phyloP scores from a whole-genome alignment of 345 rosid genomes.

The Gossypium herbaceum region DNA sequence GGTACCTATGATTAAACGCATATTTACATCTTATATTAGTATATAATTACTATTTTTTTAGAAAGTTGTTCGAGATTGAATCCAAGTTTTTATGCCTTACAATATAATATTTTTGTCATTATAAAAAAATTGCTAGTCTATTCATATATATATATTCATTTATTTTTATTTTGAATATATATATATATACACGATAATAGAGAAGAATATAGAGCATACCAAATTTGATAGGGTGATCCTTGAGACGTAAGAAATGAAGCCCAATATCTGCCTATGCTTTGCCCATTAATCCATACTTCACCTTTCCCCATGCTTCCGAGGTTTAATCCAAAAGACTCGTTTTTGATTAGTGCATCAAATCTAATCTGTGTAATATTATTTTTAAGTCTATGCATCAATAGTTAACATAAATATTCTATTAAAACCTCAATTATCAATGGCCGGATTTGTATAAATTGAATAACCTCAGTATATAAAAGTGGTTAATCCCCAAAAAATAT shows the following conservation, averaged over 20 bases:
- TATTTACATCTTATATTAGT: not conserved
- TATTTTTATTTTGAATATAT: no score
- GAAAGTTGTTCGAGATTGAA: no score
- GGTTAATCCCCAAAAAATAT: no score
- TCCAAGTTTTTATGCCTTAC: rapidly evolving
- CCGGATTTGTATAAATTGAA: rapidly evolving
- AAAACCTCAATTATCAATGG: not conserved
- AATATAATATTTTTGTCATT: no score
- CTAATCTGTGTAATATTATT: constrained; percentile 25
- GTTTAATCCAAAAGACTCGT: constrained; percentile 38
- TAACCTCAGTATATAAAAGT: no score
- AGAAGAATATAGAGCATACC: constrained; percentile 28
- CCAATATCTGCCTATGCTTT: constrained; percentile 54
- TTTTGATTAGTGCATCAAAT: constrained; percentile 39
- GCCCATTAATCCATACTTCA: constrained; percentile 56
- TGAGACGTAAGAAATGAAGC: constrained; percentile 46
- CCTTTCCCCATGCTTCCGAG: constrained; percentile 60
- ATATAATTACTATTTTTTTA: no score
- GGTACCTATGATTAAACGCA: constrained; percentile 34
- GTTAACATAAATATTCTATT: not conserved
- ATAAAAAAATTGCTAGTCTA: rapidly evolving
- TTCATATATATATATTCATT: no score
- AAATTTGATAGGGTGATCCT: constrained; percentile 62
- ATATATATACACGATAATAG: not conserved
- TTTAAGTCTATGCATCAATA: not conserved